Percentiles rank a stretch among this genome's conserved stretches.
These are phyloP conservation scores for Aspergillus glaucus DNA, from an alignment of 2,329 filamentous ascomycete species.

Conservation along the genomic window DNA sequence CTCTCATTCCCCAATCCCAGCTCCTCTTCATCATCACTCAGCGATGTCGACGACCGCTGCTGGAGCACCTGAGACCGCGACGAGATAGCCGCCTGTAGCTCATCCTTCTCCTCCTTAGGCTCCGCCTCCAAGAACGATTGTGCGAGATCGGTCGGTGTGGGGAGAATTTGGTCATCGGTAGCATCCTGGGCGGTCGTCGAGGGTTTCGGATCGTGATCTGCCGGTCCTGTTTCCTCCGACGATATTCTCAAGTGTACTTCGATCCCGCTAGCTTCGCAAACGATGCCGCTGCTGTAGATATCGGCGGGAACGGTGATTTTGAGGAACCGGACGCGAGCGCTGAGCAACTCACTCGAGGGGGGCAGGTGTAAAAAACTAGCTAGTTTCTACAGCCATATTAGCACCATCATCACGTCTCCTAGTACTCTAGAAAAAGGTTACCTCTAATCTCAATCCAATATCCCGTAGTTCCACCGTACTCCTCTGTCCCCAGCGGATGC, in stretches of 20 bases:
- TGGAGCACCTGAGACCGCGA: conserved; percentile 47
- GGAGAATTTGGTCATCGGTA: conserved; percentile 33
- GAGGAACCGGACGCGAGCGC: conserved; percentile 68
- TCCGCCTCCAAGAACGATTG: conserved; percentile 56
- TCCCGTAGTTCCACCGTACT: conserved; percentile 81
- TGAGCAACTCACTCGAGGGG: conserved; percentile 61
- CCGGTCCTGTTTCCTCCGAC: conserved; percentile 31
- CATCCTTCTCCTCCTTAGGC: conserved; percentile 50
- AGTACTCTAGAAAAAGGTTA: conserved; percentile 28
- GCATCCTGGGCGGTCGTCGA: conserved; percentile 17
- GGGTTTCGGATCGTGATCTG: conserved; percentile 24
- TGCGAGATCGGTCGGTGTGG: conserved; percentile 53
- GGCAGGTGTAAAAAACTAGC: conserved; percentile 69
- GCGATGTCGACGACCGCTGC: conserved; percentile 40
- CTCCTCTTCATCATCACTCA: conserved; percentile 45
- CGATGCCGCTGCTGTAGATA: conserved; percentile 77
- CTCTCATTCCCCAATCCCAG: conserved; percentile 48
- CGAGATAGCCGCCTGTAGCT: conserved; percentile 52
- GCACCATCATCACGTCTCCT: conserved; percentile 6
- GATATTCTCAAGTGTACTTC: conserved; percentile 60
- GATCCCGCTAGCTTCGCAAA: conserved; percentile 74
- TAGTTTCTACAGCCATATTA: conserved; percentile 59
- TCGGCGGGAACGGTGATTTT: conserved; percentile 81
- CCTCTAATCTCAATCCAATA: conserved; percentile 73
- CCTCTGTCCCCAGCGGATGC: conserved; percentile 73